Base-by-base conservation (phyloP, 441 rosid species). In the Daphne laureola region DNA sequence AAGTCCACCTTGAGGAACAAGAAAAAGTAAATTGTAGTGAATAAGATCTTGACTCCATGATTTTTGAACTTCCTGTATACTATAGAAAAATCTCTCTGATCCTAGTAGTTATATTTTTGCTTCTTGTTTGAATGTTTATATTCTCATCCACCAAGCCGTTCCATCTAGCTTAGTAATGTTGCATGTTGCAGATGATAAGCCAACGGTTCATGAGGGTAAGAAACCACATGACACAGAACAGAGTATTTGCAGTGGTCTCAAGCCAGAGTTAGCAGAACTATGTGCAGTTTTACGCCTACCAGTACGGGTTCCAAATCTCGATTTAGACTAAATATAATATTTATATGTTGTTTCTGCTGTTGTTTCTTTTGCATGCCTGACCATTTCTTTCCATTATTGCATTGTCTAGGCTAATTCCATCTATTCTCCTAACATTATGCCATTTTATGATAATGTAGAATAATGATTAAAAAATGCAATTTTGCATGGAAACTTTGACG, bases 241-340 rank as follows among this genome's bases (percentile, higher is more conserved):
- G 71, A 71, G 63, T 73, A 85, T 94, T 43, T 76, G 75, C 69
- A 65, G 67, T 66, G 64, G 53, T 63, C 72, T 90, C 70, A 81
- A 76, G 80, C 87, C 74, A 49, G 77, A 75, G 59, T 71, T 84
- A 49, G 73, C 72, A 64, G 76, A 74, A 70, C 94, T 94, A 51
- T 73, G 85, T 75, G 75, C 74, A 73, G 72, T 78, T 63, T 67
- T 89, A 54, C 68, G 65, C 50, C 81, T 87, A 59, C 75, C 89
- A 26, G 99, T 93, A 78, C 64, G 83, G 51, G 54, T 63, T 66
- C 35, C 40, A 15, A 63, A 68, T 7, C 38, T 31, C 38, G 11
- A 31, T 31, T 31, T 31, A 9, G 7, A 9, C 6, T 6, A 5
- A 31, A 9, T 31, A 7, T 6, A 31, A 31, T 31, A 31, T 31